phyloP scores from a whole-genome alignment of 345 rosid species.

The Linum tenue region DNA sequence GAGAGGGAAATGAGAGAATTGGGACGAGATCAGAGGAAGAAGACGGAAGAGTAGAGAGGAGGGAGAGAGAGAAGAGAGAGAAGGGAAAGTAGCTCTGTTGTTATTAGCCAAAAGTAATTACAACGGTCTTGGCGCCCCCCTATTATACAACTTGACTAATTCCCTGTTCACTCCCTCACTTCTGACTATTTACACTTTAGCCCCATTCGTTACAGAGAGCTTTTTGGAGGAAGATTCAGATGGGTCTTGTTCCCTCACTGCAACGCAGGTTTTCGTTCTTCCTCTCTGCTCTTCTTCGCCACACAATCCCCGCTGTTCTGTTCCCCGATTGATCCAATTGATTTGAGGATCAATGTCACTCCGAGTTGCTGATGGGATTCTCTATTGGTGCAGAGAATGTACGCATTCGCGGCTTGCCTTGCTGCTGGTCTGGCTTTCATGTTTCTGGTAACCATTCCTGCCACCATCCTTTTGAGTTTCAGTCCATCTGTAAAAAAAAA shows the following conservation, averaged over 20 bases:
- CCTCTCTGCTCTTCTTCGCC: background rate
- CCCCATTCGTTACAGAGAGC: no score
- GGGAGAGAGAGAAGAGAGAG: no score
- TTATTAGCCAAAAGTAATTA: no score
- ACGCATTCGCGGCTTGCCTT: conserved; percentile 57
- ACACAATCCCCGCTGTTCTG: background rate
- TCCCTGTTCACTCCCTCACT: no score
- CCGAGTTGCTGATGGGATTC: background rate
- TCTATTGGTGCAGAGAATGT: conserved; percentile 48
- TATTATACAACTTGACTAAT: no score
- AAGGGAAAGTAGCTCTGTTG: no score
- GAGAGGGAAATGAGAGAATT: no score
- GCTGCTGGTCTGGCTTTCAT: conserved; percentile 55
- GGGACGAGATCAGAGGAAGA: no score
- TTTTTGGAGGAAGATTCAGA: conserved; percentile 60
- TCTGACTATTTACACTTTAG: no score
- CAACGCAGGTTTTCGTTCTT: conserved; percentile 41
- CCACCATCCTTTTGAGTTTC: background rate
- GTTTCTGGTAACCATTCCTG: conserved; percentile 52
- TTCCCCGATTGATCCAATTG: background rate
- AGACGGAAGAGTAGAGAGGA: no score
- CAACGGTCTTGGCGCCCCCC: no score
- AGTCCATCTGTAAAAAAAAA: background rate
- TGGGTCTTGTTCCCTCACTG: conserved; percentile 58
- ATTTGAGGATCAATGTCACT: conserved; percentile 2